A percentile compares a stretch with the other conserved stretches of the same genome.
phyloP scores from a whole-genome alignment of 2,329 filamentous ascomycete genomes.

The Aspergillus phoenicis region DNA sequence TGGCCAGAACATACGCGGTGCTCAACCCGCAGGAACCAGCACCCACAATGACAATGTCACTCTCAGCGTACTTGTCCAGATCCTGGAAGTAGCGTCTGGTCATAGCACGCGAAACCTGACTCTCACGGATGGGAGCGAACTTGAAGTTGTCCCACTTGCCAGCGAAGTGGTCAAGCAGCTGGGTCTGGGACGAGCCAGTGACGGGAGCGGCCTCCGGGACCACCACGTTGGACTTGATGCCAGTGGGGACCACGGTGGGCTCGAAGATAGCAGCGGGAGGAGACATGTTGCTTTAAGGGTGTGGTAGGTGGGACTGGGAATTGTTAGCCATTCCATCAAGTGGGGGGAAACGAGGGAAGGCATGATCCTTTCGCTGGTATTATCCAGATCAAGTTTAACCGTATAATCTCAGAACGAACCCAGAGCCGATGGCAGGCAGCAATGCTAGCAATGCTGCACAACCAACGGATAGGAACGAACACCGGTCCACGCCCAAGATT shows the following conservation, averaged over 20 bases:
- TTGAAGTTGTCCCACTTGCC: constrained; percentile 79
- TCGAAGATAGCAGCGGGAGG: constrained; percentile 71
- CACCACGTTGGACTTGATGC: constrained; percentile 49
- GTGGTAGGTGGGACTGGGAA: constrained; percentile 29
- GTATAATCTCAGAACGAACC: constrained; percentile 73
- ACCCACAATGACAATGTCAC: constrained; percentile 90
- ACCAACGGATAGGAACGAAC: constrained; percentile 49
- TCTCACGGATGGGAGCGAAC: constrained; percentile 87
- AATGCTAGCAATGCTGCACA: not conserved
- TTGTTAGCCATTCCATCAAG: constrained; percentile 45
- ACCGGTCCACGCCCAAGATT: constrained; percentile 65
- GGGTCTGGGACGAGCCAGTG: constrained; percentile 50
- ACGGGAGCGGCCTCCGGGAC: constrained; percentile 43
- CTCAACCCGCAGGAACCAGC: constrained; percentile 86
- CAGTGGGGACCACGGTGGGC: constrained; percentile 41
- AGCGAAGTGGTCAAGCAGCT: constrained; percentile 66
- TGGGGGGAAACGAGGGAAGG: constrained; percentile 56
- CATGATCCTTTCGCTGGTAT: constrained; percentile 99
- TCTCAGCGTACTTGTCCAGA: constrained; percentile 85
- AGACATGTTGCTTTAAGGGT: constrained; percentile 63
- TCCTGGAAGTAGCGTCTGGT: constrained; percentile 90
- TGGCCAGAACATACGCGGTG: constrained; percentile 80
- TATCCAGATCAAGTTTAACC: constrained; percentile 98
- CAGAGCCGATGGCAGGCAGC: constrained; percentile 15
- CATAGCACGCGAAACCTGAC: constrained; percentile 90